phyloP scores from a whole-genome alignment of 2,329 filamentous ascomycete species.

The Trichoderma sp. region DNA sequence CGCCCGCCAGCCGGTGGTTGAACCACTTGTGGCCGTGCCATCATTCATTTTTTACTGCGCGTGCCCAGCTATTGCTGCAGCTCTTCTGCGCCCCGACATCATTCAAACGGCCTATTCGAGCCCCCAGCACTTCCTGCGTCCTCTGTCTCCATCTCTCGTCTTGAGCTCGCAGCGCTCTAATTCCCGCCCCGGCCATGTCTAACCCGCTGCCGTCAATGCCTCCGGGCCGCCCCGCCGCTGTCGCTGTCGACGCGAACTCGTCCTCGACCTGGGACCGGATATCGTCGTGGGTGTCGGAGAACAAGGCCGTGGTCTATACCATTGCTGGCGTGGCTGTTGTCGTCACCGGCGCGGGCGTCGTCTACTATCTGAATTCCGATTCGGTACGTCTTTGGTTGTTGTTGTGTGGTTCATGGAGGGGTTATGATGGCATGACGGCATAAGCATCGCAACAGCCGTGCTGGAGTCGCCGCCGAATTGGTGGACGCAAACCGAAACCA shows the following conservation, averaged over 20 bases:
- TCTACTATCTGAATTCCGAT: constrained; percentile 79
- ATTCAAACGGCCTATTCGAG: constrained; percentile 33
- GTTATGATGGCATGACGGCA: constrained; percentile 16
- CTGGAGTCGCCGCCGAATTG: constrained; percentile 1
- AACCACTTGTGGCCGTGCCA: constrained; percentile 27
- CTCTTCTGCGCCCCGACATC: constrained; percentile 39
- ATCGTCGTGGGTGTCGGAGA: constrained; percentile 88
- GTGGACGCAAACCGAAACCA: not conserved
- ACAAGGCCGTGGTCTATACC: constrained; percentile 94
- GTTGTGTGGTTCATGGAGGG: not conserved
- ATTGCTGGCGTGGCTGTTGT: constrained; percentile 93
- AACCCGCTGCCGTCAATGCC: constrained; percentile 53
- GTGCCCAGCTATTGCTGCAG: constrained; percentile 37
- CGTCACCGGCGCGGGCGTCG: constrained; percentile 84
- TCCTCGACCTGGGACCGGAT: constrained; percentile 87
- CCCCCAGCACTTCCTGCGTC: constrained; percentile 30
- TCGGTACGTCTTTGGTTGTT: constrained; percentile 46
- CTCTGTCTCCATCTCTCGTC: constrained; percentile 32
- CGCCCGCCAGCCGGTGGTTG: constrained; percentile 27
- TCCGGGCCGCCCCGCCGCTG: constrained; percentile 46
- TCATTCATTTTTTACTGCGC: constrained; percentile 39
- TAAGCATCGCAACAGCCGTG: not conserved
- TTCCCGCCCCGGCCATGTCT: constrained; percentile 41
- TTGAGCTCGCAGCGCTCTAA: constrained; percentile 30
- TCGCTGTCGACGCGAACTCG: constrained; percentile 59